These are phyloP conservation scores for Nematocida sp. DNA, from an alignment of 371 early-diverging fungal genomes.

Conservation along the genomic window DNA sequence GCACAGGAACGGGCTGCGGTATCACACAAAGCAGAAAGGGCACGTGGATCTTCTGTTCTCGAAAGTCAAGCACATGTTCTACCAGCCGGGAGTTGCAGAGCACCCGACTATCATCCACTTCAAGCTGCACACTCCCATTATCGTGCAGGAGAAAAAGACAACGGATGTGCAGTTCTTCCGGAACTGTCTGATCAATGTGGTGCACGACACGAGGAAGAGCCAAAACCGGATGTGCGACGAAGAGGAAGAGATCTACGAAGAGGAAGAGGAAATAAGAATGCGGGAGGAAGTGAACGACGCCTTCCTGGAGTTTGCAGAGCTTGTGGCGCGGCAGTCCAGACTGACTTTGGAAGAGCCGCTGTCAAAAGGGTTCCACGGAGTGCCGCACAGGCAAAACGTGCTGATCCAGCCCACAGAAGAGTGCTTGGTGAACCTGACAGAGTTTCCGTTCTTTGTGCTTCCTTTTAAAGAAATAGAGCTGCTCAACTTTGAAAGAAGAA, in stretches of 20 bases:
- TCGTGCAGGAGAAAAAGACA: conserved; percentile 85
- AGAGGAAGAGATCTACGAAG: conserved; percentile 86
- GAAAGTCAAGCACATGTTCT: conserved; percentile 92
- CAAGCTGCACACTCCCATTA: conserved; percentile 84
- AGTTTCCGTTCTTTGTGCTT: conserved; percentile 85
- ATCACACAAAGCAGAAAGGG: conserved; percentile 52
- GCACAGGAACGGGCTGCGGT: conserved; percentile 65
- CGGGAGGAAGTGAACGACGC: conserved; percentile 86
- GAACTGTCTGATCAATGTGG: conserved; percentile 82
- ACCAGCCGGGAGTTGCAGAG: conserved; percentile 93
- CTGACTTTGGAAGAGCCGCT: conserved; percentile 85
- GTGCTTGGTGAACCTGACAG: conserved; percentile 87
- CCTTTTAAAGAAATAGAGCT: conserved; percentile 88
- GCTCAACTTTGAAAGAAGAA: conserved; percentile 91
- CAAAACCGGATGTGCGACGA: conserved; percentile 69
- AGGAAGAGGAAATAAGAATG: conserved; percentile 84
- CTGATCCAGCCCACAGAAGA: conserved; percentile 87
- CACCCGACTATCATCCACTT: conserved; percentile 83
- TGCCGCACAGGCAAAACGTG: conserved; percentile 83
- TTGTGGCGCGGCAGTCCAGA: conserved; percentile 70
- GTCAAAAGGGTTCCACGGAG: conserved; percentile 87
- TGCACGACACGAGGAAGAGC: conserved; percentile 88
- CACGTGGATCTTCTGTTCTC: conserved; percentile 76
- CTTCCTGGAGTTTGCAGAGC: conserved; percentile 82
- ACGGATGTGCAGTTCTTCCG: conserved; percentile 94